phyloP scores from a whole-genome alignment of 2,329 filamentous ascomycete genomes.

The Meredithiella fracta region DNA sequence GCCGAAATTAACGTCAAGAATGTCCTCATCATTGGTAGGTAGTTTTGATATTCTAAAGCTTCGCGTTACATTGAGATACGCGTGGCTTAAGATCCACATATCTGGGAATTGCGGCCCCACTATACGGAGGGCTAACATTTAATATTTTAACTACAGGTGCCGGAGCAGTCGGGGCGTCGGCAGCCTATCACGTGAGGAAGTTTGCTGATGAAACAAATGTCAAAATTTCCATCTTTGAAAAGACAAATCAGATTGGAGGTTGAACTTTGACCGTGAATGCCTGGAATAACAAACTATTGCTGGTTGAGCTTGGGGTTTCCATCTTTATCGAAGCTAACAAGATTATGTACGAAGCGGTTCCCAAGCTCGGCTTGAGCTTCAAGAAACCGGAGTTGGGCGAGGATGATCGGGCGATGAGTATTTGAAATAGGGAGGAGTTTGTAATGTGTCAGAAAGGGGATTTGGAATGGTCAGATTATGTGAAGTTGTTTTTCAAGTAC shows the following conservation, averaged over 20 bases:
- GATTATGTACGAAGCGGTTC: conserved; percentile 60
- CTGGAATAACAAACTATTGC: conserved; percentile 47
- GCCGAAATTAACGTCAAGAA: conserved; percentile 14
- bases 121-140: neutral
- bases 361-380: conserved; percentile 51
- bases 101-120: too few relatives aligned
- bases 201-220: conserved; percentile 47
- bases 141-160: conserved; percentile 61
- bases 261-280: conserved; percentile 72
- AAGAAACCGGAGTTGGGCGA: conserved; percentile 28
- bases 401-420: conserved; percentile 35
- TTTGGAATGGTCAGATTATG: conserved; percentile 66
- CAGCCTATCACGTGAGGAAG: conserved; percentile 65
- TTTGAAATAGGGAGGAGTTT: conserved; percentile 71
- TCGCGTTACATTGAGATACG: neutral
- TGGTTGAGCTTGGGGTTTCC: conserved; percentile 75
- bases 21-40: conserved; percentile 20
- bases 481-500: conserved; percentile 72
- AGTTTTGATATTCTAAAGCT: neutral
- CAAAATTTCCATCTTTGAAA: conserved; percentile 81
- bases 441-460: neutral
- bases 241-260: conserved; percentile 60
- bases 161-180: conserved; percentile 71
- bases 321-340: conserved; percentile 80
- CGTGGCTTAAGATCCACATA: too few relatives aligned